phyloP scores from a whole-genome alignment of 225 moss, liverwort and hornwort species.

The Pseudisothecium myosuroides region DNA sequence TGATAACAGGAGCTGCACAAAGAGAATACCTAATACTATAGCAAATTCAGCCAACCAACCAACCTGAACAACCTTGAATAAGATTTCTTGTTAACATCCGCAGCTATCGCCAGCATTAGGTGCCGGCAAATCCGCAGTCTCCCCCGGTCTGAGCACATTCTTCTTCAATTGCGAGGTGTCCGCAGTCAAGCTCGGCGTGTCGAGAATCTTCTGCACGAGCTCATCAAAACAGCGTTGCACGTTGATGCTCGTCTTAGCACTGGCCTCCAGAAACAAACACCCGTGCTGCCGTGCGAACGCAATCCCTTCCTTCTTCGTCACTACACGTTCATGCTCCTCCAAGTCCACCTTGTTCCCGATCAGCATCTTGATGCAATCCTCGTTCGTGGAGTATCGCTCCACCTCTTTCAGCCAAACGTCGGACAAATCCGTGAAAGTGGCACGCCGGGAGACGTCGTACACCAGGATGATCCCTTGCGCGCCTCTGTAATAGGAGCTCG shows the following conservation, averaged over 20 bases:
- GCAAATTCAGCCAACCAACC: background rate
- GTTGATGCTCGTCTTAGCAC: slow-evolving; percentile 88
- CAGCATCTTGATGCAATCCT: slow-evolving; percentile 93
- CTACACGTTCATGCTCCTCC: slow-evolving; percentile 87
- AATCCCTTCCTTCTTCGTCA: slow-evolving; percentile 92
- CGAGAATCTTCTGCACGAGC: slow-evolving; percentile 91
- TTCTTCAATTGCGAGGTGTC: slow-evolving; percentile 75
- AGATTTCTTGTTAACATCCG: slow-evolving; percentile 10
- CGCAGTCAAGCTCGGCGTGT: slow-evolving; percentile 78
- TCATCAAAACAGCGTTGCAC: slow-evolving; percentile 92
- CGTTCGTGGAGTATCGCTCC: slow-evolving; percentile 84
- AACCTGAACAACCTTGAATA: background rate
- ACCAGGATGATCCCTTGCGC: slow-evolving; percentile 90
- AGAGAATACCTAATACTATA: background rate
- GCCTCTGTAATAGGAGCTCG: slow-evolving; percentile 84
- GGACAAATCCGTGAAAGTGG: slow-evolving; percentile 83
- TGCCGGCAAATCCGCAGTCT: slow-evolving; percentile 33
- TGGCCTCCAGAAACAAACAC: slow-evolving; percentile 86
- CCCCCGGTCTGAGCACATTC: slow-evolving; percentile 78
- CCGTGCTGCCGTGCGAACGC: slow-evolving; percentile 92
- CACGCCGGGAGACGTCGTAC: slow-evolving; percentile 87
- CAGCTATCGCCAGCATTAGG: slow-evolving; percentile 1
- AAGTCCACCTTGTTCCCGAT: slow-evolving; percentile 94
- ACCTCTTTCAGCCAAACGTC: slow-evolving; percentile 98
- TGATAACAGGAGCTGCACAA: background rate